Percentiles rank a stretch among this genome's conserved stretches.
Evolutionary conservation across 1,284 basidiomycete species (phyloP).

Genomic region (Cutaneotrichosporon cutaneum): DNA sequence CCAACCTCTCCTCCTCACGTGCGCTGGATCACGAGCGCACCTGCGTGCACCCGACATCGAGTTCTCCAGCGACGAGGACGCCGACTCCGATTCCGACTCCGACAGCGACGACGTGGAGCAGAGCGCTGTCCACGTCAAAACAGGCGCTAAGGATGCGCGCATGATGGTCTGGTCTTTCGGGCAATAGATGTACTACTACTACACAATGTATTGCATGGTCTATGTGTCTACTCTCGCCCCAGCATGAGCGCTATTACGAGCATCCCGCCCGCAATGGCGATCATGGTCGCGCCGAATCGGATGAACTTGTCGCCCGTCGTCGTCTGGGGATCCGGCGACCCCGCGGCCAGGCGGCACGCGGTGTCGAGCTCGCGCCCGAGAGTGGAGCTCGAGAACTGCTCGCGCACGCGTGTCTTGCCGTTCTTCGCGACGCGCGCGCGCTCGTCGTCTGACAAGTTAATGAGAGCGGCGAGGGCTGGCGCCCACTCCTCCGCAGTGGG

Average conservation of each 20-base stretch:
- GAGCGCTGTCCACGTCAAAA: conserved; percentile 3
- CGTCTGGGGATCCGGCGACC: conserved; percentile 40
- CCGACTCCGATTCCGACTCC: neutral
- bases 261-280: conserved; percentile 10
- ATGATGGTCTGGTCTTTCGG: conserved; percentile 16
- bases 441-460: conserved; percentile 57
- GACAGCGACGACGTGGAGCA: neutral
- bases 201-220: conserved; percentile 7
- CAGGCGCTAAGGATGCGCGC: conserved; percentile 9
- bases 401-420: conserved; percentile 62
- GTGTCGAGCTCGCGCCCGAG: conserved; percentile 68
- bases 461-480: conserved; percentile 63
- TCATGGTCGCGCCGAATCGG: conserved; percentile 12
- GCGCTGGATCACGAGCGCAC: conserved; percentile 35
- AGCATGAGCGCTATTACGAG: conserved; percentile 15
- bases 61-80: conserved; percentile 10
- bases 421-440: conserved; percentile 58
- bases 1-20: conserved; percentile 39
- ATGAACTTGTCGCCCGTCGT: conserved; percentile 44
- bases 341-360: conserved; percentile 59
- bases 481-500: conserved; percentile 69
- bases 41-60: conserved; percentile 13
- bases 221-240: conserved; percentile 3
- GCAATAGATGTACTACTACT: conserved; percentile 1
- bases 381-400: conserved; percentile 62